These are phyloP conservation scores for Jamesozyma rosinii DNA, from an alignment of 805 yeast species.

Conservation along the genomic window DNA sequence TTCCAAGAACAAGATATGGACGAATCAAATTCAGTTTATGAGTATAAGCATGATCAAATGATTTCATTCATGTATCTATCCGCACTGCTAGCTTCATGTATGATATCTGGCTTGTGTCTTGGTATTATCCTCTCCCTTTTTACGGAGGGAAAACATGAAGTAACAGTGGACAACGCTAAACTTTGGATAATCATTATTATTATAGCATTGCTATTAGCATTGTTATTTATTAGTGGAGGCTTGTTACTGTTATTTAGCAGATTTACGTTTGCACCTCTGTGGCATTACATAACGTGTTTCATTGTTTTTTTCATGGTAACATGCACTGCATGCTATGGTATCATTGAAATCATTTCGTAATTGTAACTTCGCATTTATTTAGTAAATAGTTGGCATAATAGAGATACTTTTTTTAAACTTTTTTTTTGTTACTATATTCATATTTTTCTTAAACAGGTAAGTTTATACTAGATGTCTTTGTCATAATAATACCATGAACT, in stretches of 20 bases:
- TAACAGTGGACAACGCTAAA: constrained; percentile 15
- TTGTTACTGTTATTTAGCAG: constrained; percentile 26
- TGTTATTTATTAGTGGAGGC: constrained; percentile 17
- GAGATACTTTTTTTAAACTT: not conserved
- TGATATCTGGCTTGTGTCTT: constrained; percentile 22
- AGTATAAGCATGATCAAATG: constrained; percentile 27
- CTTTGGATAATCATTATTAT: constrained; percentile 15
- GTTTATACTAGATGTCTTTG: not conserved
- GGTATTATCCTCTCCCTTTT: constrained; percentile 23
- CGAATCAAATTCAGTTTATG: constrained; percentile 22
- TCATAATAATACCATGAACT: constrained; percentile 6
- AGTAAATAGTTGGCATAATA: not conserved
- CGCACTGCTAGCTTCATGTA: constrained; percentile 17
- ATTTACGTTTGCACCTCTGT: constrained; percentile 24
- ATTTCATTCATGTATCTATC: constrained; percentile 24
- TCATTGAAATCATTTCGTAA: constrained; percentile 17
- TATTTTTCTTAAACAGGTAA: not conserved
- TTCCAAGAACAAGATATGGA: constrained; percentile 14
- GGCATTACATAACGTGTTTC: constrained; percentile 27
- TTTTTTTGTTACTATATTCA: too few species aligned
- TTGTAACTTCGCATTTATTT: not conserved
- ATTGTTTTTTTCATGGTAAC: constrained; percentile 20
- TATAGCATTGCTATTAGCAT: constrained; percentile 18
- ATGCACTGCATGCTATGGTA: constrained; percentile 27
- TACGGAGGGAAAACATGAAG: constrained; percentile 13